These are phyloP conservation scores for Chalara sp. DNA, from an alignment of 2,329 filamentous ascomycete genomes.

Conservation along the genomic window DNA sequence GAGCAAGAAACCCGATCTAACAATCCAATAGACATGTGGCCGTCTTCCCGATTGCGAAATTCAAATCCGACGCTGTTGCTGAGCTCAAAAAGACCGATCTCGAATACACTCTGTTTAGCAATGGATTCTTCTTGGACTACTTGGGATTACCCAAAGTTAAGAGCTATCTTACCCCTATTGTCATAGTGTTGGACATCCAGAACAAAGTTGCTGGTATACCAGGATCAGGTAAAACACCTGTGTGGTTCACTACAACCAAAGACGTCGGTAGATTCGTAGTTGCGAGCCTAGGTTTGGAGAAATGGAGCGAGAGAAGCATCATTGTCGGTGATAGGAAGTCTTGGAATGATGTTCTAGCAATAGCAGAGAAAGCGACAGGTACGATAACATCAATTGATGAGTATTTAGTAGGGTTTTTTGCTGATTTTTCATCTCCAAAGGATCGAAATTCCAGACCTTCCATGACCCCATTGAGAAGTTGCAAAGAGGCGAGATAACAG, in stretches of 20 bases:
- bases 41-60: neutral
- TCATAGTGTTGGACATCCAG: constrained; percentile 16
- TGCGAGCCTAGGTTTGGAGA: constrained; percentile 11
- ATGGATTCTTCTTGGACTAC: constrained; percentile 18
- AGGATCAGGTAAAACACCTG: constrained; percentile 13
- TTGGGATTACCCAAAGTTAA: constrained; percentile 12
- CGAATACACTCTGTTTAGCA: constrained; percentile 17
- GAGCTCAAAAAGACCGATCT: constrained; percentile 10
- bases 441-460: constrained; percentile 17
- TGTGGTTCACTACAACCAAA: constrained; percentile 18
- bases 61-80: constrained; percentile 1
- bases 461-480: constrained; percentile 21
- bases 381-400: neutral
- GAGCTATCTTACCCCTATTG: constrained; percentile 14
- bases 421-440: neutral
- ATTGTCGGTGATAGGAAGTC: constrained; percentile 20
- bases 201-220: constrained; percentile 17
- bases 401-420: neutral
- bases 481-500: constrained; percentile 1
- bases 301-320: constrained; percentile 16
- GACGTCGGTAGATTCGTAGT: constrained; percentile 22
- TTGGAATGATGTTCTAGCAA: constrained; percentile 19
- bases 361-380: constrained; percentile 18
- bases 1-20: neutral
- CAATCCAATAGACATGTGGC: neutral